Conservation (phyloP, 2,329 filamentous ascomycete genomes). For the Microascus cirrosus region DNA sequence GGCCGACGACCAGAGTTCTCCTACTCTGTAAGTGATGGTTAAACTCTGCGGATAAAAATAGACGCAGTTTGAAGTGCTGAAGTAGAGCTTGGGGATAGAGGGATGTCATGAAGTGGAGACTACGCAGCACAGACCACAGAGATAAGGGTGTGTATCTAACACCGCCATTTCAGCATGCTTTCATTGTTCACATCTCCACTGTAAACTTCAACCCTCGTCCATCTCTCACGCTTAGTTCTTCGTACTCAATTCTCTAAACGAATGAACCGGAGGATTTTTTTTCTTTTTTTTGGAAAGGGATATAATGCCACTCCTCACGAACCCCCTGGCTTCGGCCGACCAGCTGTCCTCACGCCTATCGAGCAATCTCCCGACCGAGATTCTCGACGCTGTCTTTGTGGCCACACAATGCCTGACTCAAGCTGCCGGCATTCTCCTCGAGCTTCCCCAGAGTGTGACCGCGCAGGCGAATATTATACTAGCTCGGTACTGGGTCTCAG, state of each 20-base stretch:
- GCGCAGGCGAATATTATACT: constrained; percentile 77
- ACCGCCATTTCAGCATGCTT: not conserved
- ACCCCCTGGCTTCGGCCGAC: constrained; percentile 60
- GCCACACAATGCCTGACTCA: constrained; percentile 65
- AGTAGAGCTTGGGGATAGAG: too few species aligned
- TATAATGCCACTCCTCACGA: constrained; percentile 34
- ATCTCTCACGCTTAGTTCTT: not conserved
- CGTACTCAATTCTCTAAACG: not conserved
- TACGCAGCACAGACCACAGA: not conserved
- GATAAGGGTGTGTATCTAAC: not conserved
- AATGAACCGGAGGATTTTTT: not conserved
- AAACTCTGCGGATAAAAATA: too few species aligned
- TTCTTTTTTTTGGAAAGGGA: not conserved
- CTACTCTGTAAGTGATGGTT: too few species aligned
- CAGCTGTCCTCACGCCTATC: constrained; percentile 52
- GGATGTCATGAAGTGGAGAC: not conserved
- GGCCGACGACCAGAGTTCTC: too few species aligned
- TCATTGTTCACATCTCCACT: not conserved
- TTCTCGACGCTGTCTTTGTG: constrained; percentile 63
- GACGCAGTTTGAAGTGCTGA: too few species aligned
- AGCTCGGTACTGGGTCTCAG: constrained; percentile 65
- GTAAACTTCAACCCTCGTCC: not conserved
- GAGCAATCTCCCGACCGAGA: constrained; percentile 50
- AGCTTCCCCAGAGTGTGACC: constrained; percentile 75
- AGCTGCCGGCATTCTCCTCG: constrained; percentile 67